Conservation (phyloP, 2,329 filamentous ascomycete genomes). For the Paecilomyces sp. region DNA sequence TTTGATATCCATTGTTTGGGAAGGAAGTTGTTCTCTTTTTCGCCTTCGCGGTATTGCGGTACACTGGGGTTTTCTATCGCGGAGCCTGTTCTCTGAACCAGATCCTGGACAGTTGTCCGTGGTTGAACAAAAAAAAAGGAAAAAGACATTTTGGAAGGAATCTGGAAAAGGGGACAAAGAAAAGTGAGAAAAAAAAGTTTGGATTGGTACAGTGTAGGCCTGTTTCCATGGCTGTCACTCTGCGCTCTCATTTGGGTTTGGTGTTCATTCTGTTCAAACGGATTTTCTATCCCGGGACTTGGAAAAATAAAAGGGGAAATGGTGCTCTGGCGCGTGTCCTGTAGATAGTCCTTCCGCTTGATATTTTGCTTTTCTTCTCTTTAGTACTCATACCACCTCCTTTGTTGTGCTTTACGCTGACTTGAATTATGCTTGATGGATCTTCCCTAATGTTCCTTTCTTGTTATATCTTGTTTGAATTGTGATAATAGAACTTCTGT, state of each 20-base stretch:
- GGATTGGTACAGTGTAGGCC: neutral
- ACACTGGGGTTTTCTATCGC: neutral
- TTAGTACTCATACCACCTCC: neutral
- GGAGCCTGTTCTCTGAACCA: neutral
- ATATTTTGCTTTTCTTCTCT: neutral
- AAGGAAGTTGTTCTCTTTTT: neutral
- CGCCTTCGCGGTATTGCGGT: neutral
- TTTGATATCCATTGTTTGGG: neutral
- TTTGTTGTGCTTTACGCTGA: neutral
- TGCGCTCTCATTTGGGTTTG: neutral
- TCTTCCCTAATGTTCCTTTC: neutral
- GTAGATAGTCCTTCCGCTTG: neutral
- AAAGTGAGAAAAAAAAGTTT: neutral
- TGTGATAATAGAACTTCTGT: neutral
- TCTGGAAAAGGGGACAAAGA: neutral
- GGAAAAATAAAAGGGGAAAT: neutral
- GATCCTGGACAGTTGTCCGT: neutral
- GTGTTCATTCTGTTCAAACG: neutral
- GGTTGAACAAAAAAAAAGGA: neutral
- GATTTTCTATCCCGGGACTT: neutral
- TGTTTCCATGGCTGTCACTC: neutral
- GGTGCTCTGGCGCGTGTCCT: neutral
- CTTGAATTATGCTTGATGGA: neutral
- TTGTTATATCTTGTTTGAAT: neutral
- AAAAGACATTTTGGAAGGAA: neutral